Conservation (phyloP, 2,329 filamentous ascomycete genomes). For the Microthyrium microscopicum region DNA sequence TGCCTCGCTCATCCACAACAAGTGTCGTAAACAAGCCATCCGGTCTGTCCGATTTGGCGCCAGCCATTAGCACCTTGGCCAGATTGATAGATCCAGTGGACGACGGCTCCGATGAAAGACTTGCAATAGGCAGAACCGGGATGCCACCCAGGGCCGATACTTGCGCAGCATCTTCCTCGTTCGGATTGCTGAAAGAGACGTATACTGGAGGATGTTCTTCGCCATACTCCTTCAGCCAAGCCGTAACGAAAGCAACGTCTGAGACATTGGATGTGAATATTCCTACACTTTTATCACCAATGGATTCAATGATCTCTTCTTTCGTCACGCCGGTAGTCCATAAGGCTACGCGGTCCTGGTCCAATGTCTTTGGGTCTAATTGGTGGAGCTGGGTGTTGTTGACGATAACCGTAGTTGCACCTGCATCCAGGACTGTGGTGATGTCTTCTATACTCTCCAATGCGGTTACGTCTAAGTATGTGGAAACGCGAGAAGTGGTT, state of each 20-base stretch:
- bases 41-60: slow-evolving; percentile 63
- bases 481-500: slow-evolving; percentile 37
- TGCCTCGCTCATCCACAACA: slow-evolving; percentile 74
- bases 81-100: slow-evolving; percentile 53
- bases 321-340: slow-evolving; percentile 29
- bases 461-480: slow-evolving; percentile 61
- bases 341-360: slow-evolving; percentile 40
- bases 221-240: slow-evolving; percentile 33
- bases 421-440: slow-evolving; percentile 65
- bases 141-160: slow-evolving; percentile 35
- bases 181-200: slow-evolving; percentile 28
- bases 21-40: slow-evolving; percentile 81
- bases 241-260: slow-evolving; percentile 26
- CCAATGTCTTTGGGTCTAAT: slow-evolving; percentile 35
- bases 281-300: slow-evolving; percentile 13
- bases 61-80: slow-evolving; percentile 52
- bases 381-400: slow-evolving; percentile 47
- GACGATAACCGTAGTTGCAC: slow-evolving; percentile 74
- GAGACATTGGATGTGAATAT: slow-evolving; percentile 14
- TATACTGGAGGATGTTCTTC: slow-evolving; percentile 32
- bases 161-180: slow-evolving; percentile 22
- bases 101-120: slow-evolving; percentile 46
- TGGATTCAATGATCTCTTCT: slow-evolving; percentile 21
- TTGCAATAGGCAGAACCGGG: slow-evolving; percentile 56
- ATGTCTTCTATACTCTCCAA: slow-evolving; percentile 57